Base-by-base conservation (phyloP, 208 protist genomes). In the Phytomonas francai region DNA sequence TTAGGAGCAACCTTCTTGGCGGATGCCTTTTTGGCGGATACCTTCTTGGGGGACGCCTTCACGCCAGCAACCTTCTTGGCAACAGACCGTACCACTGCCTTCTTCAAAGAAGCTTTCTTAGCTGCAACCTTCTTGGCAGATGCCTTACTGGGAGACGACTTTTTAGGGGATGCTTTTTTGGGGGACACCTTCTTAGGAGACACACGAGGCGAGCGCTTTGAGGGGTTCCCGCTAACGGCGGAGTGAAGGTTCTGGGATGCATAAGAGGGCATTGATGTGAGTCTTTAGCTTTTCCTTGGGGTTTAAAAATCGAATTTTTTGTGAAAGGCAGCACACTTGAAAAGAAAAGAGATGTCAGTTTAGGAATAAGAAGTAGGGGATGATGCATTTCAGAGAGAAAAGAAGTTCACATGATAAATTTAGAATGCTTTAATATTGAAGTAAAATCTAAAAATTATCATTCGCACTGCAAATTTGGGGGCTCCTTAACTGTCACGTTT, bases 151-250 rank as follows among this genome's bases (percentile, higher is more conserved):
- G 59, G 33, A 3, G 59, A 62, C 16, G 70, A 9, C 71, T 77
- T 77, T 49, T 76, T 74, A 28, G 70, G 49, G 42, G 71, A 51
- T 58, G 76, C 64, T 63, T 80, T n/a, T n/a, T n/a, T n/a, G n/a
- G 71, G 65, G 42, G 72, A 56, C 12, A 31, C 27, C 16, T 58
- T 67, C 59, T 72, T 72, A n/a, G 45, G 39, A 33, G 39, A 62
- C 14, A 33, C 36, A 22, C 39, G 39, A 31, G 70, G 28, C 19
- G 70, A 64, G 32, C 8, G 34, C 30, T n/a, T n/a, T 31, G 62
- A 14, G 19, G 63, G 30, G 63, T 67, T 67, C 2, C 32, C 30
- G 32, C 45, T 34, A 45, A 62, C 25, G 4, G 60, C 33, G 36
- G 70, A 6, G 49, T 19, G 25, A 16, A 28, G 8, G 19, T 36